Evolutionary conservation across 495 filamentous ascomycete genomes (phyloP).

Genomic region (Elaphomyces granulatus): DNA sequence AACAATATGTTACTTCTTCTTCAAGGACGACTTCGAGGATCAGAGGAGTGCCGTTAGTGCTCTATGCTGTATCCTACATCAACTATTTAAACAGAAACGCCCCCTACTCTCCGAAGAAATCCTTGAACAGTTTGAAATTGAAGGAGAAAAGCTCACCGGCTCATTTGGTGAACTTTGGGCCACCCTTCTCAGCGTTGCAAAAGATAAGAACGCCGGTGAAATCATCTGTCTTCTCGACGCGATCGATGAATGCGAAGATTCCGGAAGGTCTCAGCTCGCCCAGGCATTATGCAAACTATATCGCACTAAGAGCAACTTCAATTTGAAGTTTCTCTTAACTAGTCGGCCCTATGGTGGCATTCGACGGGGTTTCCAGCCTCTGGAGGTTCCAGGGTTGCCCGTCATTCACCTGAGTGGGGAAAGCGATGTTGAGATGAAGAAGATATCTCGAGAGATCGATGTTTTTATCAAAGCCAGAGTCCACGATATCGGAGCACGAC

Average conservation of each 20-base stretch:
- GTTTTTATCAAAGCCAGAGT: slow-evolving; percentile 23
- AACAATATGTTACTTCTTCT: slow-evolving; percentile 29
- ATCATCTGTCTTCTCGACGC: slow-evolving; percentile 33
- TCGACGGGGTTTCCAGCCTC: slow-evolving; percentile 10
- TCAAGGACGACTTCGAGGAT: slow-evolving; percentile 23
- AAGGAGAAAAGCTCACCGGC: slow-evolving; percentile 16
- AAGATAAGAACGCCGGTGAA: slow-evolving; percentile 24
- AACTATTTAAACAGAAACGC: slow-evolving; percentile 18
- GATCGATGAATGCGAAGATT: slow-evolving; percentile 25
- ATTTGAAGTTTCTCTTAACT: slow-evolving; percentile 26
- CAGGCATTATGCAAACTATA: slow-evolving; percentile 3
- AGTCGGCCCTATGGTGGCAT: slow-evolving; percentile 23
- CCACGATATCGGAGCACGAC: slow-evolving; percentile 5
- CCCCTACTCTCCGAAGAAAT: slow-evolving; percentile 18
- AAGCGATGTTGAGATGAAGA: slow-evolving; percentile 14
- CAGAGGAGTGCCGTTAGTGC: slow-evolving; percentile 13
- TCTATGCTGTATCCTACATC: slow-evolving; percentile 22
- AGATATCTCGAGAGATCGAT: slow-evolving; percentile 25
- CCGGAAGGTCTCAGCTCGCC: slow-evolving; percentile 8
- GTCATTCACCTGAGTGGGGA: slow-evolving; percentile 20
- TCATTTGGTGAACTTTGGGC: slow-evolving; percentile 28
- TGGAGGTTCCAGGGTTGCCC: slow-evolving; percentile 4
- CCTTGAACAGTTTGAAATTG: slow-evolving; percentile 10
- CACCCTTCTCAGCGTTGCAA: slow-evolving; percentile 19
- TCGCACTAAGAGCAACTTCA: neutral